phyloP scores from a whole-genome alignment of 306 rosid species.

The Casuarina equisetifolia region DNA sequence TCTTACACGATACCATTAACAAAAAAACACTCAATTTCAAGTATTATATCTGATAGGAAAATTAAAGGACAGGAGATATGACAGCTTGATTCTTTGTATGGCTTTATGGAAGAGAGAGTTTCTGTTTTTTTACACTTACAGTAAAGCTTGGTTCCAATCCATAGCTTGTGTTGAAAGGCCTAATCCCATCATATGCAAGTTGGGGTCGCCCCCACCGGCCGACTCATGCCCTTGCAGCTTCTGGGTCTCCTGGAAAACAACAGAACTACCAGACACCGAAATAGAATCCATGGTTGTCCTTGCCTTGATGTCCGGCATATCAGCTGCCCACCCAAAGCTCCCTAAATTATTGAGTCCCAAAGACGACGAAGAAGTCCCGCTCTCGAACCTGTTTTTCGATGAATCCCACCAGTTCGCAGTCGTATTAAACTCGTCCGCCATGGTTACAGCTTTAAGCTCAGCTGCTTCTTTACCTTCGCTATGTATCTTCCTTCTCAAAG shows the following conservation, averaged over 20 bases:
- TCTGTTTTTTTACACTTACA: constrained; percentile 48
- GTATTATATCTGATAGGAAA: not conserved
- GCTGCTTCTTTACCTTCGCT: not conserved
- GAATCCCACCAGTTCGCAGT: constrained; percentile 92
- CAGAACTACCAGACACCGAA: constrained; percentile 48
- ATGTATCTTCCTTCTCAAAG: not conserved
- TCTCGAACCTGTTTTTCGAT: constrained; percentile 56
- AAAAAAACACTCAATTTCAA: not conserved
- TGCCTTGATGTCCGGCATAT: constrained; percentile 58
- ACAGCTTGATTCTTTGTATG: not conserved
- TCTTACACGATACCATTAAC: not conserved
- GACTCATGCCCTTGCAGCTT: constrained; percentile 55
- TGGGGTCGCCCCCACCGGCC: constrained; percentile 47
- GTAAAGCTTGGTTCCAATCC: constrained; percentile 82
- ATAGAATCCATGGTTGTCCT: constrained; percentile 64
- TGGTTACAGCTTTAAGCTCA: constrained; percentile 11
- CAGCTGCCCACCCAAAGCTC: constrained; percentile 61
- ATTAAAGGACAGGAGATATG: constrained; percentile 2
- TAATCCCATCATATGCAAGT: constrained; percentile 78
- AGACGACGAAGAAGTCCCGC: constrained; percentile 74
- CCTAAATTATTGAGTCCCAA: constrained; percentile 56
- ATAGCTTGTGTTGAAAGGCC: constrained; percentile 78
- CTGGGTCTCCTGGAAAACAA: constrained; percentile 51
- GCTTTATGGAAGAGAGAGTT: too few species aligned
- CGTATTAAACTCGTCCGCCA: constrained; percentile 88